A percentile compares a stretch with the other conserved stretches of the same genome.
phyloP scores from a whole-genome alignment of 495 filamentous ascomycete species.

The Xylaria cubensis region DNA sequence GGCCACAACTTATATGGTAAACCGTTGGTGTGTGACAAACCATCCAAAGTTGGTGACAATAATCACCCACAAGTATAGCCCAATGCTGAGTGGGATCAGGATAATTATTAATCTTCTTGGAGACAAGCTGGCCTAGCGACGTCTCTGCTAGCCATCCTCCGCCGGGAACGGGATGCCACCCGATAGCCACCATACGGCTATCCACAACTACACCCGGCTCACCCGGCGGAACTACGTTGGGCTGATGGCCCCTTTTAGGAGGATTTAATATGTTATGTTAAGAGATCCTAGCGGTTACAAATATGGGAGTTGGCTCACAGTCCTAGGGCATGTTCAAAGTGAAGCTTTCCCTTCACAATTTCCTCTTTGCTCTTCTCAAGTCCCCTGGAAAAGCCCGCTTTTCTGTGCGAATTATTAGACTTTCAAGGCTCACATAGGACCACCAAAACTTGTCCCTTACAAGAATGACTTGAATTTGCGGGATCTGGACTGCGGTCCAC shows the following conservation, averaged over 20 bases:
- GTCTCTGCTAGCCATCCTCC: conserved; percentile 56
- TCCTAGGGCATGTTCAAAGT: conserved; percentile 48
- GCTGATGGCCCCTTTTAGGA: conserved; percentile 41
- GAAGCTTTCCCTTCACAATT: conserved; percentile 46
- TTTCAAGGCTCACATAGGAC: neutral
- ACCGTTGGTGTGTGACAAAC: conserved; percentile 25
- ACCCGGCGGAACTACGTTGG: conserved; percentile 48
- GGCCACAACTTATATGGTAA: neutral
- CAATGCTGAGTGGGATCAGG: conserved; percentile 60
- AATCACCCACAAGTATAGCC: conserved; percentile 55
- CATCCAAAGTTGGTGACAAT: conserved; percentile 54
- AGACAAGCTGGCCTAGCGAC: conserved; percentile 50
- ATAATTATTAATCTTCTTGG: conserved; percentile 47
- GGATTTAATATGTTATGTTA: conserved; percentile 12
- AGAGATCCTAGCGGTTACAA: neutral
- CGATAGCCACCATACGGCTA: conserved; percentile 47
- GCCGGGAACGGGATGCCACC: conserved; percentile 56
- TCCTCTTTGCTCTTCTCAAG: conserved; percentile 38
- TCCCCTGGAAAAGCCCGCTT: conserved; percentile 26
- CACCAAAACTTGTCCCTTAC: conserved; percentile 25
- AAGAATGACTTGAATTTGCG: conserved; percentile 33
- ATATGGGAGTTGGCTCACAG: conserved; percentile 29
- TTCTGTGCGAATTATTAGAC: conserved; percentile 25
- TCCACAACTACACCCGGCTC: conserved; percentile 38
- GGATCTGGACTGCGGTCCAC: conserved; percentile 8